Evolutionary conservation across 768 basidiomycete species (phyloP).

Genomic region (Amanita exitialis): DNA sequence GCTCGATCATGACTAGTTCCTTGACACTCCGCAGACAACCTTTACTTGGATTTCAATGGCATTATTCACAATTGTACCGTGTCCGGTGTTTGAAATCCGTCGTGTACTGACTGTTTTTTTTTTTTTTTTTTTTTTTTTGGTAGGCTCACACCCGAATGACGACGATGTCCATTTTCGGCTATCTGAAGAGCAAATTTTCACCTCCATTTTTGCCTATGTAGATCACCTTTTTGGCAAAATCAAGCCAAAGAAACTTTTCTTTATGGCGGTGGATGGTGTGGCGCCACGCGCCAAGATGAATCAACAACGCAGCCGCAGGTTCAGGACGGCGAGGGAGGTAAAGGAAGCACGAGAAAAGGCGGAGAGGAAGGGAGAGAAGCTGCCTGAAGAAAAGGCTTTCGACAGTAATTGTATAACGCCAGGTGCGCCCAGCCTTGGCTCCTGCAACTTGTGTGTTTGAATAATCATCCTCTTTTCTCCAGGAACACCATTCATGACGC

Average conservation of each 20-base stretch:
- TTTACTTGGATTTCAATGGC: constrained; percentile 92
- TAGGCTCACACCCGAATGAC: constrained; percentile 93
- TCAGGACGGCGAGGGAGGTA: constrained; percentile 90
- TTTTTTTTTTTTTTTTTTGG: too few species aligned
- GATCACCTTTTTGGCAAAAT: constrained; percentile 96
- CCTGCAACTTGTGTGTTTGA: neutral
- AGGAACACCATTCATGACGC: constrained; percentile 95
- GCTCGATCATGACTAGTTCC: neutral
- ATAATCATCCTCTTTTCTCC: neutral
- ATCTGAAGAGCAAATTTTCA: constrained; percentile 95
- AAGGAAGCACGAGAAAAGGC: constrained; percentile 84
- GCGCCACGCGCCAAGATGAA: constrained; percentile 99
- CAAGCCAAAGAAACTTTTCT: constrained; percentile 95
- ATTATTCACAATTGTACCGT: constrained; percentile 75
- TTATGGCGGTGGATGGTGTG: constrained; percentile 98
- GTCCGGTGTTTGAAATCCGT: constrained; percentile 1
- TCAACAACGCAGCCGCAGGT: constrained; percentile 89
- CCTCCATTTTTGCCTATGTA: constrained; percentile 94
- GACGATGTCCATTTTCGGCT: constrained; percentile 92
- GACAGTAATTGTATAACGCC: constrained; percentile 99
- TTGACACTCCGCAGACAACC: constrained; percentile 47
- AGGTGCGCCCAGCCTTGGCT: constrained; percentile 36
- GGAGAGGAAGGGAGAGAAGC: constrained; percentile 75
- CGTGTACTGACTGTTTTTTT: neutral
- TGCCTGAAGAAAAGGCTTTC: constrained; percentile 92